phyloP scores from a whole-genome alignment of 208 protist genomes.

The Naegleria gruberi region DNA sequence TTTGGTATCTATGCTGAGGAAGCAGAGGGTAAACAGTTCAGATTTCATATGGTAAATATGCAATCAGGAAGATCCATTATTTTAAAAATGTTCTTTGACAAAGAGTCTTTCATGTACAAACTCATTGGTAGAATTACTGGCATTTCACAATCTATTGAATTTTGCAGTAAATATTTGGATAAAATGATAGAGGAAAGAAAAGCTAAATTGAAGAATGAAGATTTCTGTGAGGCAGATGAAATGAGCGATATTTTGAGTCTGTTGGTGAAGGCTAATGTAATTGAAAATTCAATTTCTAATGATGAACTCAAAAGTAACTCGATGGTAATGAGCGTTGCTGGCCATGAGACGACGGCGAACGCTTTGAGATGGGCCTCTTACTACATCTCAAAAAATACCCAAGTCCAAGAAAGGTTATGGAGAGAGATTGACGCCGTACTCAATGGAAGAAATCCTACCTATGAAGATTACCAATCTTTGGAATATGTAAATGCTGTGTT shows the following conservation, averaged over 20 bases:
- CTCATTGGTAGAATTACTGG: background rate
- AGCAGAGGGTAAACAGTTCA: background rate
- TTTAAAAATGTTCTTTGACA: background rate
- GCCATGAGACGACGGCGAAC: no score
- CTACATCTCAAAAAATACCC: background rate
- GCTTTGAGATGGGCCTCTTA: background rate
- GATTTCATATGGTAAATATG: background rate
- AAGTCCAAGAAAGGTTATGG: background rate
- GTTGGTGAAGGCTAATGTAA: no score
- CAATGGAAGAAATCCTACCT: no score
- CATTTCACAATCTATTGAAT: background rate
- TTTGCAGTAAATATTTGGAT: background rate
- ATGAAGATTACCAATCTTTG: background rate
- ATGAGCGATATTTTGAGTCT: no score
- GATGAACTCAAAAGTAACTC: no score
- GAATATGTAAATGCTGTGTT: background rate
- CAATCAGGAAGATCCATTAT: background rate
- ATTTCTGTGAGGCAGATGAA: no score
- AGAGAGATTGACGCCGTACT: no score
- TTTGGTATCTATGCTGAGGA: background rate
- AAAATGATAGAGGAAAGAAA: no score
- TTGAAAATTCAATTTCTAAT: no score
- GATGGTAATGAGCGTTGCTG: no score
- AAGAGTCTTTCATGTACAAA: no score
- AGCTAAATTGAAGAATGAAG: no score